These are phyloP conservation scores for Micractinium sp. DNA, from an alignment of 139 green algal genomes.

Conservation along the genomic window DNA sequence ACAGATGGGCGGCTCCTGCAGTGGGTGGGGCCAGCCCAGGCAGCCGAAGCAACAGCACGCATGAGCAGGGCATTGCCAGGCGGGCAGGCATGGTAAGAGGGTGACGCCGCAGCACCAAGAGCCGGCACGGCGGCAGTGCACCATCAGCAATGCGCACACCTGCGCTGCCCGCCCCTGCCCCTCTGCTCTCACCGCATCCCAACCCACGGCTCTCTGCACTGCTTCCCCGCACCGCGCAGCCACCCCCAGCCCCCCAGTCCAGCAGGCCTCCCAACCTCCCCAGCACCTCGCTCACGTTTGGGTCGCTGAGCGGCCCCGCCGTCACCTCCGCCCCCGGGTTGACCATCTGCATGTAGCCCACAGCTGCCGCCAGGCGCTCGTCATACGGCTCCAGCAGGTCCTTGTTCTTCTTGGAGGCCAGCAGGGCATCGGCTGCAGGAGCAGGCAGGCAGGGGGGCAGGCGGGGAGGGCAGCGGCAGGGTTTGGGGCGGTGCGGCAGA, in stretches of 20 bases:
- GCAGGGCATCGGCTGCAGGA: slow-evolving; percentile 74
- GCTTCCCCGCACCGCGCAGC: not conserved
- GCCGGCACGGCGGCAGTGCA: not conserved
- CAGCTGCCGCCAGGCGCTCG: slow-evolving; percentile 47
- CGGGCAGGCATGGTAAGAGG: not conserved
- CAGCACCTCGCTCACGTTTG: slow-evolving; percentile 57
- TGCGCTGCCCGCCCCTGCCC: not conserved
- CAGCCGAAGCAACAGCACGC: not conserved
- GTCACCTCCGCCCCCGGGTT: slow-evolving; percentile 57
- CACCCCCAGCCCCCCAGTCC: not conserved
- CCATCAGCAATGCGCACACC: not conserved
- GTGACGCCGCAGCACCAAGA: not conserved
- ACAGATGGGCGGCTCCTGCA: slow-evolving; percentile 71
- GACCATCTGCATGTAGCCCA: slow-evolving; percentile 68
- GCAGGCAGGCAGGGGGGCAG: not conserved
- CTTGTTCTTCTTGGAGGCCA: slow-evolving; percentile 77
- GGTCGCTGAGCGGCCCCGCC: slow-evolving; percentile 70
- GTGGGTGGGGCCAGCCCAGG: not conserved
- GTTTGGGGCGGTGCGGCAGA: not conserved
- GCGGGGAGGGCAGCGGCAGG: not conserved
- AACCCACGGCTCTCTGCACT: too few relatives aligned
- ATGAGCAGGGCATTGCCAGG: too few relatives aligned
- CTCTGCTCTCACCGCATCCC: not conserved
- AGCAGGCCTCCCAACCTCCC: not conserved
- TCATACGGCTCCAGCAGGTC: slow-evolving; percentile 83